Percentiles rank a stretch among this genome's conserved stretches.
These are phyloP conservation scores for Eimeria maxima DNA, from an alignment of 169 alveolate genomes.

Conservation along the genomic window DNA sequence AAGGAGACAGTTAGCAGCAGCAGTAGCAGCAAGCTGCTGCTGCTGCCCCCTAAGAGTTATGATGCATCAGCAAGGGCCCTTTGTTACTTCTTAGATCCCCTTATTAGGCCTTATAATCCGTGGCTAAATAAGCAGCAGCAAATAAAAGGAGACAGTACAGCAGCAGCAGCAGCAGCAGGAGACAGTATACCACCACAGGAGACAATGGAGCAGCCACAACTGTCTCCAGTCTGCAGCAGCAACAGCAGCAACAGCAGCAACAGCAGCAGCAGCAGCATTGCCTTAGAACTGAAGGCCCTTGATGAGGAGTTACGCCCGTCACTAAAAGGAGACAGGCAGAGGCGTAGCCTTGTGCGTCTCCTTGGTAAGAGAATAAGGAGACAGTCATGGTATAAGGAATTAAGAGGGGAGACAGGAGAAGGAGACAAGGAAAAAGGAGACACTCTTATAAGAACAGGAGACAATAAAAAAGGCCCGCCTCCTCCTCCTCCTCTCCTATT, in stretches of 20 bases:
- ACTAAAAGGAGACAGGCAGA: background rate
- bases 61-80: conserved; percentile 22
- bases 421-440: background rate
- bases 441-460: background rate
- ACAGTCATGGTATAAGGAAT: background rate
- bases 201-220: background rate
- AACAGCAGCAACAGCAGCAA: background rate
- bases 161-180: background rate
- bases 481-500: background rate
- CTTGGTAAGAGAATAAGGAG: background rate
- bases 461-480: background rate
- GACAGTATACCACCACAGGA: background rate
- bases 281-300: conserved; percentile 21
- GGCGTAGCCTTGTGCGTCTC: conserved; percentile 7
- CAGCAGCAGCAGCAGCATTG: background rate
- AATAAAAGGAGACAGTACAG: background rate
- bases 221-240: background rate
- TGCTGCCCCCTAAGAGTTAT: conserved; percentile 41
- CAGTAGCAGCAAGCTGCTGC: too few species aligned
- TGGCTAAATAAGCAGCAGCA: background rate
- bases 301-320: conserved; percentile 49
- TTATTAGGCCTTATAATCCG: conserved; percentile 30
- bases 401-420: too few species aligned
- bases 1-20: background rate
- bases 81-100: conserved; percentile 26